phyloP scores from a whole-genome alignment of 1,284 basidiomycete species.

The Ceratobasidium papillatum region DNA sequence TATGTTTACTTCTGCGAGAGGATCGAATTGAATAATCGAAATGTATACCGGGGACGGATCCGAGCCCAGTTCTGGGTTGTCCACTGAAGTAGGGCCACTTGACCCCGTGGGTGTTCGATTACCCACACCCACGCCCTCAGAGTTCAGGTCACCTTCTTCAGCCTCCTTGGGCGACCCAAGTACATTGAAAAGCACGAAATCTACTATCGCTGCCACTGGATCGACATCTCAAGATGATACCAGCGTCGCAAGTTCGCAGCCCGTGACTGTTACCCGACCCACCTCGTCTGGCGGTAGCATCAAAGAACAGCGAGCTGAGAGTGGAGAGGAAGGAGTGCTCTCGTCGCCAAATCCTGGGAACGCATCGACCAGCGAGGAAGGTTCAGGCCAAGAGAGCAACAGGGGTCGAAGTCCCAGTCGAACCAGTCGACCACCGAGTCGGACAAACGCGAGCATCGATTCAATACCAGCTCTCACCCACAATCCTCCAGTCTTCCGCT shows the following conservation, averaged over 20 bases:
- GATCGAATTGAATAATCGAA: not conserved
- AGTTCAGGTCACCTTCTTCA: not conserved
- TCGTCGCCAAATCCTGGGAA: no score
- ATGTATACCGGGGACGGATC: not conserved
- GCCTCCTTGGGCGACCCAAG: not conserved
- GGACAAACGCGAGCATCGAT: no score
- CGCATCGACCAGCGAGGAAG: not conserved
- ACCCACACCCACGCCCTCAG: constrained; percentile 31
- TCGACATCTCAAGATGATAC: not conserved
- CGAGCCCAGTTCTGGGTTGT: not conserved
- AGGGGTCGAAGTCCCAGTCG: constrained; percentile 9
- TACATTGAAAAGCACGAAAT: no score
- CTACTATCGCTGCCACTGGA: not conserved
- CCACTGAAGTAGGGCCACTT: not conserved
- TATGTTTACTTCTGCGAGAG: not conserved
- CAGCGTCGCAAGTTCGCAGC: no score
- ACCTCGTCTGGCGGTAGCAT: no score
- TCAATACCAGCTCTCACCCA: not conserved
- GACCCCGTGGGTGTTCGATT: constrained; percentile 2
- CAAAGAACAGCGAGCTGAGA: no score
- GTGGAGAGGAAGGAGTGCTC: no score
- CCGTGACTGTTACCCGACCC: no score
- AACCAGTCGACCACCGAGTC: not conserved
- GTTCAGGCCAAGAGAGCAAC: not conserved
- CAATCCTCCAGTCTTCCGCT: not conserved